phyloP scores from a whole-genome alignment of 768 basidiomycete genomes.

The Leucogyrophana mollusca region DNA sequence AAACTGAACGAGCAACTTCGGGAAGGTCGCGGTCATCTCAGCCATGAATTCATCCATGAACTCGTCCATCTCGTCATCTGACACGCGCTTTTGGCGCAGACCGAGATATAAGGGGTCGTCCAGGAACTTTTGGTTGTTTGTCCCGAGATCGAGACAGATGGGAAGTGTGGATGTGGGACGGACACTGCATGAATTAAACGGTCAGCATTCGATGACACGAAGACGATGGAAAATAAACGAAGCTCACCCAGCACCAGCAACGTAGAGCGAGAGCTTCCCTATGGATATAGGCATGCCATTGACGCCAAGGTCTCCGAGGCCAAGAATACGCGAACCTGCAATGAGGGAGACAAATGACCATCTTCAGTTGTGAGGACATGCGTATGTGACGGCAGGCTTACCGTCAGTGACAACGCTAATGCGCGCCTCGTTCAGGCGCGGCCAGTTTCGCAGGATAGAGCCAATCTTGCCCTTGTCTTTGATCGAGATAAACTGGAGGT shows the following conservation, averaged over 20 bases:
- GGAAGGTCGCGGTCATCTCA: slow-evolving; percentile 73
- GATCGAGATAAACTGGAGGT: slow-evolving; percentile 66
- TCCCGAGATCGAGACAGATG: slow-evolving; percentile 86
- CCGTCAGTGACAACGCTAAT: slow-evolving; percentile 95
- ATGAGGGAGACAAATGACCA: slow-evolving; percentile 4
- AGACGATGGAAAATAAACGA: not conserved
- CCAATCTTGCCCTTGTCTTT: slow-evolving; percentile 82
- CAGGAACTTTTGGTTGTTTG: slow-evolving; percentile 76
- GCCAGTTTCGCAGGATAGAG: slow-evolving; percentile 70
- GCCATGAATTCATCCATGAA: slow-evolving; percentile 96
- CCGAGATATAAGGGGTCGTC: slow-evolving; percentile 92
- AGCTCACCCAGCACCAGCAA: slow-evolving; percentile 83
- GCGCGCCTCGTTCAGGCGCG: slow-evolving; percentile 69
- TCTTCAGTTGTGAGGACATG: not conserved
- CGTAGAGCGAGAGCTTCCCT: slow-evolving; percentile 90
- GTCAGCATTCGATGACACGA: slow-evolving; percentile 3
- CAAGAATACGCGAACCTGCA: slow-evolving; percentile 84
- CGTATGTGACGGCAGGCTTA: slow-evolving; percentile 18
- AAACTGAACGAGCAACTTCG: slow-evolving; percentile 83
- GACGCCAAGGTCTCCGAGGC: slow-evolving; percentile 80
- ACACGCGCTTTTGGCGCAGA: slow-evolving; percentile 65
- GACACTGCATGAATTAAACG: slow-evolving; percentile 46
- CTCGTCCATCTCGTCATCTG: slow-evolving; percentile 62
- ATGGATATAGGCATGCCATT: slow-evolving; percentile 89
- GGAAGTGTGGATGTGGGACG: slow-evolving; percentile 78